phyloP scores from a whole-genome alignment of 1,284 basidiomycete genomes.

The Coniferiporia weirii region DNA sequence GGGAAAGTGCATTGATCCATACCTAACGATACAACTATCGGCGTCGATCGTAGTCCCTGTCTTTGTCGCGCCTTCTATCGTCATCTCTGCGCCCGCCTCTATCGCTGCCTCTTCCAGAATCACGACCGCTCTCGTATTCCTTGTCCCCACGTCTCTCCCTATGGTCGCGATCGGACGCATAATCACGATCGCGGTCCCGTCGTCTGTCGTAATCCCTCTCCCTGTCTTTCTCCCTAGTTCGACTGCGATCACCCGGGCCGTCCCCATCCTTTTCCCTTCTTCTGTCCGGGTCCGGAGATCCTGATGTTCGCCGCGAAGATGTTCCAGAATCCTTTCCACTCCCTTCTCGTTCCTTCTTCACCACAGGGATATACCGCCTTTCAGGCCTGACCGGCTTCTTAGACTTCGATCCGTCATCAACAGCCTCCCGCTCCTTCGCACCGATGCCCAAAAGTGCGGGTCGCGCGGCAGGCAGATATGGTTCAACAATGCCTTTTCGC shows the following conservation, averaged over 20 bases:
- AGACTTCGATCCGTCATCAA: conserved; percentile 58
- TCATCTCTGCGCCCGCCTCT: not conserved
- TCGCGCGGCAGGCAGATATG: conserved; percentile 76
- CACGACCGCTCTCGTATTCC: conserved; percentile 17
- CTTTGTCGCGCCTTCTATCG: conserved; percentile 1
- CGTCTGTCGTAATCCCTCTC: conserved; percentile 15
- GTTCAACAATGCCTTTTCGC: conserved; percentile 57
- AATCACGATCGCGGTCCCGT: conserved; percentile 23
- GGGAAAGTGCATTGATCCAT: not conserved
- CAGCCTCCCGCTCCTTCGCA: conserved; percentile 74
- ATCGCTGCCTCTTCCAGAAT: conserved; percentile 17
- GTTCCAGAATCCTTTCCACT: conserved; percentile 18
- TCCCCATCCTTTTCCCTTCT: conserved; percentile 20
- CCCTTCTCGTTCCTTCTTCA: conserved; percentile 40
- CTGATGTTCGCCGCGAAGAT: conserved; percentile 23
- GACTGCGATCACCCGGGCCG: conserved; percentile 13
- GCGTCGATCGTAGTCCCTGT: conserved; percentile 6
- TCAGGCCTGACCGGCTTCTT: conserved; percentile 45
- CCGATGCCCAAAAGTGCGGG: conserved; percentile 87
- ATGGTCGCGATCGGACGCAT: conserved; percentile 25
- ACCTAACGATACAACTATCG: not conserved
- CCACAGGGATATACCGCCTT: conserved; percentile 71
- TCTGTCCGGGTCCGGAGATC: conserved; percentile 22
- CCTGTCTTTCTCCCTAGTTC: conserved; percentile 18
- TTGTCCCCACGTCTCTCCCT: conserved; percentile 23